Conservation (phyloP, 768 basidiomycete genomes). For the Lentinula aciculospora region DNA sequence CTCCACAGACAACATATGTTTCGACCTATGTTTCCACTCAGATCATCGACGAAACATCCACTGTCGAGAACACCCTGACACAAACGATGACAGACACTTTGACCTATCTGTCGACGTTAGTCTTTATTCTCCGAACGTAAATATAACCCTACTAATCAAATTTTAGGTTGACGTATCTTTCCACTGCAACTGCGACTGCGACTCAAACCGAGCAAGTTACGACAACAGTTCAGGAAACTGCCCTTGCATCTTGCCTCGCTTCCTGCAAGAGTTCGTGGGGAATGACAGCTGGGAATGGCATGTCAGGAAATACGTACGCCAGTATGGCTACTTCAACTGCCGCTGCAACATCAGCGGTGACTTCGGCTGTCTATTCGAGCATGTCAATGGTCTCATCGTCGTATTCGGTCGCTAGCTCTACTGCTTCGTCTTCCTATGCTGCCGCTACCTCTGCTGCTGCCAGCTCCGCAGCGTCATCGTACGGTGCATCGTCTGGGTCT, state of each 20-base stretch:
- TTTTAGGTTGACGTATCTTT: background rate
- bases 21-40: conserved; percentile 50
- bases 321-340: conserved; percentile 16
- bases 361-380: conserved; percentile 1
- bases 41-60: conserved; percentile 41
- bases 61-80: conserved; percentile 50
- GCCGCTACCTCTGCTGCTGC: conserved; percentile 2
- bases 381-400: background rate
- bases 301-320: conserved; percentile 42
- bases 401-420: background rate
- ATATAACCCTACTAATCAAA: too few relatives aligned
- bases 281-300: conserved; percentile 46
- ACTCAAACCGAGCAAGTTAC: conserved; percentile 41
- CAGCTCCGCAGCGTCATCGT: conserved; percentile 17
- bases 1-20: conserved; percentile 40
- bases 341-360: background rate
- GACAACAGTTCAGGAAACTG: conserved; percentile 36
- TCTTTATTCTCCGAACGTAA: background rate
- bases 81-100: conserved; percentile 47
- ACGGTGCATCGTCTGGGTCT: conserved; percentile 11
- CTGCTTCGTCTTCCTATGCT: background rate
- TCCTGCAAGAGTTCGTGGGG: conserved; percentile 58
- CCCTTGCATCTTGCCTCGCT: conserved; percentile 30
- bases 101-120: conserved; percentile 39
- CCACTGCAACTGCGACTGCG: conserved; percentile 29